Evolutionary conservation across 345 rosid genomes (phyloP), one percentile per base, ranked within the genome.

Genomic region (Pugionium cornutum): DNA sequence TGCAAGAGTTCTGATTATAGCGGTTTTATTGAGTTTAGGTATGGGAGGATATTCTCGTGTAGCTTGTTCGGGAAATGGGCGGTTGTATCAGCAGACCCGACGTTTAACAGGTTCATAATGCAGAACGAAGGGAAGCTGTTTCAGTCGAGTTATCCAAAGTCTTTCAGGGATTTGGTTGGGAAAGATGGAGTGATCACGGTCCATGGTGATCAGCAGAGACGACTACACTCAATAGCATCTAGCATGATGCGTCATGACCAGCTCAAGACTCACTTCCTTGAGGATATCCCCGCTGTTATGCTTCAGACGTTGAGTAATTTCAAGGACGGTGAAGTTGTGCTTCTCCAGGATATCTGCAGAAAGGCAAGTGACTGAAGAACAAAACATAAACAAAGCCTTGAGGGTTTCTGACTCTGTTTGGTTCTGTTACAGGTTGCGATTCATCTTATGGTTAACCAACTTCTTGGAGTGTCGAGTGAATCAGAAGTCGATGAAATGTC

Each of bases 121-220:
- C 89, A 77, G 70, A 84, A 84, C 30, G 97, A 91, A 75, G 96
- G 97, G 3, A 84, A 74, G 73, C 40, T 91, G 62, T 91, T 91
- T 68, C 86, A 83, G 58, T 91, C 97, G 0, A 91, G 88, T 51
- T 91, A 91, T 72, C 96, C 96, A 26, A 91, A 88, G 60, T 84
- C 97, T 7, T 91, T 91, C 66, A 76, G 91, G 27, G 94, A 91
- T 58, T 73, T 91, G 78, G 96, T 91, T 0, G 97, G 96, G 0
- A 84, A 84, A 76, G 83, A 91, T 65, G 97, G 97, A 10, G 78
- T 91, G 28, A 86, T 91, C 70, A 88, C 89, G 0, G 78, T 81
- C 4, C 96, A 91, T 1, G 97, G 92, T 48, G 88, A 86, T 58
- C 89, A 84, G 26, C 96, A 88, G 46, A 76, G 88, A 73, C 82